Conservation (phyloP, 2,329 filamentous ascomycete genomes). For the Eutypella sp. region DNA sequence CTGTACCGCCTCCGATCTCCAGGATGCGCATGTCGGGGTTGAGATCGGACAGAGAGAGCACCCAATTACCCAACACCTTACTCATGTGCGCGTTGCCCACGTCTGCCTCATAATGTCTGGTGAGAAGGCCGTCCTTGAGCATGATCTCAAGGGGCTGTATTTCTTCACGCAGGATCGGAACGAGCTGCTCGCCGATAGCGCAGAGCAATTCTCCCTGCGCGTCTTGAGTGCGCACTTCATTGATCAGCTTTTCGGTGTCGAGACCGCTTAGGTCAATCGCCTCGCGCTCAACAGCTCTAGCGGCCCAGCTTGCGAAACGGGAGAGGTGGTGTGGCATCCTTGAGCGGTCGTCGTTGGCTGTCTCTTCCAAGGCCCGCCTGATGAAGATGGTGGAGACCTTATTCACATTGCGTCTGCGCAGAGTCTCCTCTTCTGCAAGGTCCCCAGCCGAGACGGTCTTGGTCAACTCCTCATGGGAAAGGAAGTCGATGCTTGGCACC, state of each 20-base stretch:
- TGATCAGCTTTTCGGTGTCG: conserved; percentile 3
- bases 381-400: conserved; percentile 16
- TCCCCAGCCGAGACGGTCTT: conserved; percentile 22
- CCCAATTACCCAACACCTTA: conserved; percentile 3
- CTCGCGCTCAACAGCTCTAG: neutral
- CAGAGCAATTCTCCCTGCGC: conserved; percentile 20
- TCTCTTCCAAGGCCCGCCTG: conserved; percentile 14
- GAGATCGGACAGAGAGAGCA: conserved; percentile 10
- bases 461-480: conserved; percentile 15
- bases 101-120: conserved; percentile 11
- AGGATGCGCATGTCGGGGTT: conserved; percentile 15
- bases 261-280: conserved; percentile 1
- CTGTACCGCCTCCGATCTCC: conserved; percentile 16
- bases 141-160: conserved; percentile 23
- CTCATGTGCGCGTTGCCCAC: conserved; percentile 5
- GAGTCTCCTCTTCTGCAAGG: conserved; percentile 18
- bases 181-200: conserved; percentile 16
- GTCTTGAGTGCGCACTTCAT: conserved; percentile 5
- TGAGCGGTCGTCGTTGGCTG: conserved; percentile 11
- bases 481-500: conserved; percentile 14
- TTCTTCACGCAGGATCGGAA: conserved; percentile 18
- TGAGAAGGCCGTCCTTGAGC: conserved; percentile 22
- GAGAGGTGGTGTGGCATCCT: conserved; percentile 16
- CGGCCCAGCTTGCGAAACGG: conserved; percentile 14
- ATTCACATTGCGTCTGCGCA: conserved; percentile 13